Percentiles rank a stretch among this genome's conserved stretches.
phyloP scores from a whole-genome alignment of 2,329 filamentous ascomycete species.

The Hypoxylon sp. region DNA sequence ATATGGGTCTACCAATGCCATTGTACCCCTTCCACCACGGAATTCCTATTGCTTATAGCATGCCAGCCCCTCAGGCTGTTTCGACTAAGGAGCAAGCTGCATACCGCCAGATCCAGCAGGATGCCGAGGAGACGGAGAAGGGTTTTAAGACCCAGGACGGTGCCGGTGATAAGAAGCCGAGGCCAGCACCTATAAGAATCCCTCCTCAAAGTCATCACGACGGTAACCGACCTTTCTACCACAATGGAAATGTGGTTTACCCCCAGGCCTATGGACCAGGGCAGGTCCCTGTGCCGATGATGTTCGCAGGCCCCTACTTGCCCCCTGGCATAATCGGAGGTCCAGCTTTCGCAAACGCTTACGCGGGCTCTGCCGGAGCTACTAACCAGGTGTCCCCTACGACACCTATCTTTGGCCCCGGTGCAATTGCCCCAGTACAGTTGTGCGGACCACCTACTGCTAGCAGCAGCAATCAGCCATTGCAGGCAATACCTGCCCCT shows the following conservation, averaged over 20 bases:
- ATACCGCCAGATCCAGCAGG: conserved; percentile 35
- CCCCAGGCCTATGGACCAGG: conserved; percentile 48
- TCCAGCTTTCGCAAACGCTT: conserved; percentile 39
- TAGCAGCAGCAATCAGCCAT: conserved; percentile 12
- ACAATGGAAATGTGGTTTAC: conserved; percentile 63
- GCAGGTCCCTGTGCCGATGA: conserved; percentile 41
- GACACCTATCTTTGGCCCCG: conserved; percentile 35
- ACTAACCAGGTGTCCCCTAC: conserved; percentile 38
- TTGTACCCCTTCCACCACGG: conserved; percentile 49
- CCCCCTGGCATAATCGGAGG: conserved; percentile 40
- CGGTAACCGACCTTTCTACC: conserved; percentile 60
- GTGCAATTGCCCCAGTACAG: conserved; percentile 29
- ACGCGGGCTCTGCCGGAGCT: conserved; percentile 38
- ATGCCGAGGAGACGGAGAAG: conserved; percentile 25
- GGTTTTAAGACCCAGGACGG: conserved; percentile 43
- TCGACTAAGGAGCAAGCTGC: conserved; percentile 32
- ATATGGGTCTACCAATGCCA: conserved; percentile 52
- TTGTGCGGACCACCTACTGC: conserved; percentile 20
- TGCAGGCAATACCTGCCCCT: conserved; percentile 32
- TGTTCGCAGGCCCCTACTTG: conserved; percentile 46
- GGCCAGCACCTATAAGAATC: conserved; percentile 54
- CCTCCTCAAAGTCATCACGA: conserved; percentile 64
- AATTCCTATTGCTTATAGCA: conserved; percentile 45
- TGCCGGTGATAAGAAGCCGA: conserved; percentile 52
- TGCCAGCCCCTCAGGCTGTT: conserved; percentile 36